Evolutionary conservation across 495 filamentous ascomycete genomes (phyloP).

Genomic region (Penicillium antarcticum): DNA sequence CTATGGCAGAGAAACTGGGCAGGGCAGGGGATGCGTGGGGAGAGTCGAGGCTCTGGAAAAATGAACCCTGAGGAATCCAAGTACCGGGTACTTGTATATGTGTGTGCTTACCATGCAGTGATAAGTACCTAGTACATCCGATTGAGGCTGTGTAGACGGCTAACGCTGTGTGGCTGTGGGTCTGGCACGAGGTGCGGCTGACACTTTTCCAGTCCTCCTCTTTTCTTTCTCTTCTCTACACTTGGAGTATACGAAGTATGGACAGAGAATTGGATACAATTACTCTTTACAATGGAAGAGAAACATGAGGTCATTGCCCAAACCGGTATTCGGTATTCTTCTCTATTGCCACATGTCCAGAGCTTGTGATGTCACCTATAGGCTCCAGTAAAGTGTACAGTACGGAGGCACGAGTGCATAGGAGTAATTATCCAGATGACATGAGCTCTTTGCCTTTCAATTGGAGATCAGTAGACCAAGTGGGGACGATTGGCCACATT

Average conservation of each 20-base stretch:
- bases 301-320: background rate
- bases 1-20: slow-evolving; percentile 4
- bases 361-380: background rate
- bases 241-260: too few species aligned
- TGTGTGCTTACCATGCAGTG: background rate
- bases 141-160: slow-evolving; percentile 38
- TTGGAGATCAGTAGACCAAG: too few species aligned
- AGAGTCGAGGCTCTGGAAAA: slow-evolving; percentile 27
- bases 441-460: too few species aligned
- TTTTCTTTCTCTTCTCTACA: too few species aligned
- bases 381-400: too few species aligned
- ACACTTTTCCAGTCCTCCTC: background rate
- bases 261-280: too few species aligned
- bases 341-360: background rate
- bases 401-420: too few species aligned
- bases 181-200: slow-evolving; percentile 17
- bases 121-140: slow-evolving; percentile 13
- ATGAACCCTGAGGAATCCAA: slow-evolving; percentile 11
- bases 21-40: slow-evolving; percentile 1
- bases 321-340: too few species aligned
- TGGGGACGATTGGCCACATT: background rate
- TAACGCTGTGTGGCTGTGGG: slow-evolving; percentile 28
- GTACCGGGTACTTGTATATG: slow-evolving; percentile 6
- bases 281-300: slow-evolving; percentile 1
- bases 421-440: too few species aligned